phyloP scores from a whole-genome alignment of 345 rosid genomes.

The Linum usitatissimum region DNA sequence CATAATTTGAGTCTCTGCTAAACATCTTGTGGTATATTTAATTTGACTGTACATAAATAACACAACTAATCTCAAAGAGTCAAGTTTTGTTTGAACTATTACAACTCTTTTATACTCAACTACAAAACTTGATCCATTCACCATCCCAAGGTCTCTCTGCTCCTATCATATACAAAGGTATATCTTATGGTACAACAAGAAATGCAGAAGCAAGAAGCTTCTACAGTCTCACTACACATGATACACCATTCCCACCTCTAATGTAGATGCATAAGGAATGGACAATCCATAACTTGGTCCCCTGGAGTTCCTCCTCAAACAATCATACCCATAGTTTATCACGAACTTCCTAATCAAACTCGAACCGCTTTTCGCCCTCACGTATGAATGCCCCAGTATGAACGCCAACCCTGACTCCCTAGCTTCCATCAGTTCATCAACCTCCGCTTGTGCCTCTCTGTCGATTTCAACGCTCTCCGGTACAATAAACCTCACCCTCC shows the following conservation, averaged over 20 bases:
- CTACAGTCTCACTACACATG: too few relatives aligned
- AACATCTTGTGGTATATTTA: not conserved
- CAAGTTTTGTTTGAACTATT: not conserved
- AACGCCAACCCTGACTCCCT: slow-evolving; percentile 9
- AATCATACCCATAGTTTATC: slow-evolving; percentile 4
- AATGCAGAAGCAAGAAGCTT: not conserved
- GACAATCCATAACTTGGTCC: slow-evolving; percentile 1
- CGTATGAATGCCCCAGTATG: slow-evolving; percentile 10
- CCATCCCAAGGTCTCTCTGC: too few relatives aligned
- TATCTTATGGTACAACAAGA: not conserved
- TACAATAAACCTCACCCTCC: slow-evolving; percentile 4
- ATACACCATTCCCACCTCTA: slow-evolving; percentile 16
- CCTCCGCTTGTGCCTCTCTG: not conserved
- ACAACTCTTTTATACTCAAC: not conserved
- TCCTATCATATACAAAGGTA: too few relatives aligned
- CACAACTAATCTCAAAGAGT: not conserved
- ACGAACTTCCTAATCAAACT: slow-evolving; percentile 6
- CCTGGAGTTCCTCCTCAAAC: slow-evolving; percentile 13
- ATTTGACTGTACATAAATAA: not conserved
- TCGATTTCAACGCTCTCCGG: not conserved
- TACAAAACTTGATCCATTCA: not conserved
- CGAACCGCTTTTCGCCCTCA: slow-evolving; percentile 6
- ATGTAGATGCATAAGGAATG: slow-evolving; percentile 10
- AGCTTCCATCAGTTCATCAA: slow-evolving; percentile 12
- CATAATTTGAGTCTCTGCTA: too few relatives aligned